Base-by-base conservation (phyloP, 106 monocot genomes). In the Platanthera zijinensis region DNA sequence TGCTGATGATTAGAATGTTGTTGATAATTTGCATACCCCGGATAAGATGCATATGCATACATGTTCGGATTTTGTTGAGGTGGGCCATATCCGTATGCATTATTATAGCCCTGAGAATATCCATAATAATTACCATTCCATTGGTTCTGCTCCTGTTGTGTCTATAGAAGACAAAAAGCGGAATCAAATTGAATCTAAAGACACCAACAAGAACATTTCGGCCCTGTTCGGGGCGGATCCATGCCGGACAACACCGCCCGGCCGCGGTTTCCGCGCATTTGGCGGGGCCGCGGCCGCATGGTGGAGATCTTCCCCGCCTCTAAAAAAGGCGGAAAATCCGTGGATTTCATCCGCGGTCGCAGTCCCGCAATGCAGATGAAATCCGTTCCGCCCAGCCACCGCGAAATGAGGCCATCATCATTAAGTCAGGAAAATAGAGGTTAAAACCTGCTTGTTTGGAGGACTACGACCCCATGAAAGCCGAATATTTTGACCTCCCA, bases 401-500 rank as follows among this genome's bases (percentile, higher is more conserved):
- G 25, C 25, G 25, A 25, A 25, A 0, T 25, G 25, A 25, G 25
- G 25, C 25, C 25, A 0, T 25, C 39, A 39, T 39, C 39, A 39
- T 18, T 0, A 62, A n/a, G n/a, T 7, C 17, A 1, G 18, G 48
- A 7, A 48, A 48, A 47, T 4, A 67, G 9, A 30, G 48, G 48
- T 8, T 13, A 48, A 39, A 76, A 83, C 83, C 78, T 78, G 83
- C 73, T 83, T 78, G 28, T 69, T 64, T 53, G 74, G 3, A 70
- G 70, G 83, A 48, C 39, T 83, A 51, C 83, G 83, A 74, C 83
- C 83, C 78, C 83, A 83, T 74, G 83, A 83, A 63, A 83, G 83
- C 22, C 78, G 78, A 48, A 83, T 74, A 46, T 57, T 83, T 77
- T 83, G 83, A 39, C 64, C 73, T 12, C 83, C 83, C 61, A 83